These are phyloP conservation scores for Fusarium sp. DNA, from an alignment of 2,329 filamentous ascomycete genomes.

Conservation along the genomic window DNA sequence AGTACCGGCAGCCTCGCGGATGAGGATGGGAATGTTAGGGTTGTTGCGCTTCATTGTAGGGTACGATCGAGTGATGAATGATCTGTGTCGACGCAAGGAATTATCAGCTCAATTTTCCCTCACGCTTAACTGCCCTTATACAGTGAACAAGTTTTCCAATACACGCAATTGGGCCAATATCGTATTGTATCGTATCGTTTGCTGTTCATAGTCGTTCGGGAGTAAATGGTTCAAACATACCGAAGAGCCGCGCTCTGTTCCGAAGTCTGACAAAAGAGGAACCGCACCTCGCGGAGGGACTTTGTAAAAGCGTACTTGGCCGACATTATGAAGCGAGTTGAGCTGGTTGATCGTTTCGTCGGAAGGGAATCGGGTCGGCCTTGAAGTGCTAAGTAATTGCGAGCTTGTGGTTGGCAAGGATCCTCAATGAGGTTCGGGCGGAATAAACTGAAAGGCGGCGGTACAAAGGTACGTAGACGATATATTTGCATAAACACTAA, in stretches of 20 bases:
- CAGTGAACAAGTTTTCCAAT: not conserved
- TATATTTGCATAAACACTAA: constrained; percentile 23
- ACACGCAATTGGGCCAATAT: constrained; percentile 33
- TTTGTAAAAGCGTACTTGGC: constrained; percentile 92
- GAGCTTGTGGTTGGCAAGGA: constrained; percentile 50
- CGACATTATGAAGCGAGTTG: constrained; percentile 73
- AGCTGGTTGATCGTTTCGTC: not conserved
- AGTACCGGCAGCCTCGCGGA: constrained; percentile 90
- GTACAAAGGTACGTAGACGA: not conserved
- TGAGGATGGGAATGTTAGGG: constrained; percentile 90
- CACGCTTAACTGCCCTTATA: not conserved
- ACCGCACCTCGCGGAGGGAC: constrained; percentile 93
- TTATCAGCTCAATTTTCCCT: constrained; percentile 28
- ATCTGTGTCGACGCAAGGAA: constrained; percentile 64
- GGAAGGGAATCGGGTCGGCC: constrained; percentile 13
- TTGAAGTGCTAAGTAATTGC: constrained; percentile 48
- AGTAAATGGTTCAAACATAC: constrained; percentile 64
- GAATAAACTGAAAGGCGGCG: constrained; percentile 39
- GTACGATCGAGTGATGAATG: constrained; percentile 91
- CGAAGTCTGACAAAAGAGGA: constrained; percentile 95
- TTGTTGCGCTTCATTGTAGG: constrained; percentile 99
- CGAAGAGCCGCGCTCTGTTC: constrained; percentile 90
- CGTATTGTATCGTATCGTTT: not conserved
- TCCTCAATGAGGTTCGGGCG: constrained; percentile 41
- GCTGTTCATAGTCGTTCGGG: constrained; percentile 5